phyloP scores from a whole-genome alignment of 306 rosid genomes.

The Gleditsia sinensis region DNA sequence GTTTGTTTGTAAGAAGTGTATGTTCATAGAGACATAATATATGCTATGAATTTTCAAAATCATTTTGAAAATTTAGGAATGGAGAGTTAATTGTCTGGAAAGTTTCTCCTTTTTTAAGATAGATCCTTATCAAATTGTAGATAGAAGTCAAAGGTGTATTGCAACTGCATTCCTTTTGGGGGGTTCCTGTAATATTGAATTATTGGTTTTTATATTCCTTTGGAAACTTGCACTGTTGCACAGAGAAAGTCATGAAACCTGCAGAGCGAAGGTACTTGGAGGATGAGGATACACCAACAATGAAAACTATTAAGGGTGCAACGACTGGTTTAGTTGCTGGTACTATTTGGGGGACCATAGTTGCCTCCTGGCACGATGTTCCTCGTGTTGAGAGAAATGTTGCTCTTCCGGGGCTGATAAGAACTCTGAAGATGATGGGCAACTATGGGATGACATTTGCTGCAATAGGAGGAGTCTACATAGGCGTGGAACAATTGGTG shows the following conservation, averaged over 20 bases:
- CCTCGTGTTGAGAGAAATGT: slow-evolving; percentile 97
- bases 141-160: slow-evolving; percentile 1
- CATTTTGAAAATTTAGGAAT: neutral
- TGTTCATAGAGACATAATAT: neutral
- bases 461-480: slow-evolving; percentile 95
- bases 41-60: neutral
- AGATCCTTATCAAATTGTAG: slow-evolving; percentile 13
- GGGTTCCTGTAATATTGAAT: slow-evolving; percentile 9
- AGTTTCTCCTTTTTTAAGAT: neutral
- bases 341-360: slow-evolving; percentile 83
- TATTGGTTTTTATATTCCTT: slow-evolving; percentile 4
- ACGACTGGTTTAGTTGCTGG: slow-evolving; percentile 83
- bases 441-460: slow-evolving; percentile 86
- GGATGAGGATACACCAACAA: slow-evolving; percentile 69
- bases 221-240: neutral
- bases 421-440: slow-evolving; percentile 97
- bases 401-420: slow-evolving; percentile 88
- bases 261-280: slow-evolving; percentile 91
- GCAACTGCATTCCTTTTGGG: neutral
- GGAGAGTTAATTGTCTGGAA: slow-evolving; percentile 14
- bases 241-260: slow-evolving; percentile 60
- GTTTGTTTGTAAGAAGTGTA: too few species aligned
- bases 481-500: slow-evolving; percentile 86
- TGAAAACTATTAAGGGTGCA: slow-evolving; percentile 88
- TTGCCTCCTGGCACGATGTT: slow-evolving; percentile 91